Base-by-base conservation (phyloP, 75 land plant genomes). In the Pinus taeda region DNA sequence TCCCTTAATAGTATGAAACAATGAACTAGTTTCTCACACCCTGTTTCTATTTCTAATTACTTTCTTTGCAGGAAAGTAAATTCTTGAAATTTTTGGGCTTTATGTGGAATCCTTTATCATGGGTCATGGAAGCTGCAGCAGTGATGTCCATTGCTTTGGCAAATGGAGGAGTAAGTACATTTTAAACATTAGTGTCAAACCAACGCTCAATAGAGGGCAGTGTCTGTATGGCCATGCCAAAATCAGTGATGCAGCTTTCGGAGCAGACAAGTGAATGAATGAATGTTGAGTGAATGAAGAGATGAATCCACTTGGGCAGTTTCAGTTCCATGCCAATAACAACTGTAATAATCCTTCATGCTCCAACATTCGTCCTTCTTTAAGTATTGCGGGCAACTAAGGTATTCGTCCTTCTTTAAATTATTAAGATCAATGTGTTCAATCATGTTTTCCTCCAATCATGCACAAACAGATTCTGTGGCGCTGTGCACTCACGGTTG, bases 41-140 rank as follows among this genome's bases (percentile, higher is more conserved):
- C 39, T 37, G 39, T 37, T 37, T 37, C 39, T 37, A 37, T 45
- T 76, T 67, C 30, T 22, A 24, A 26, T 2, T 62, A 13, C 2
- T 13, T 62, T 62, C 65, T 5, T n/a, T 69, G 71, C 84, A 88
- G 78, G 93, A 89, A 69, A 93, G 88, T 78, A 93, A 93, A 75
- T 4, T 93, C n/a, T 88, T 93, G 79, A 93, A 91, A 84, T 92
- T 93, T 73, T 84, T 93, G 76, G 94, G 95, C 15, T 93, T 93
- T 61, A 93, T 93, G 95, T 93, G 95, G 95, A 91, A 93, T 78
- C 92, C 94, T 55, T 80, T 93, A 12, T 93, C 96, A 58, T 93
- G 96, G 96, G 96, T 93, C 66, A 93, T 93, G 96, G 96, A 93
- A 75, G 70, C 59, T 58, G 96, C 94, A 61, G 96, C 96, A 59